These are phyloP conservation scores for Clausena lansium DNA, from an alignment of 345 rosid genomes.

Conservation along the genomic window DNA sequence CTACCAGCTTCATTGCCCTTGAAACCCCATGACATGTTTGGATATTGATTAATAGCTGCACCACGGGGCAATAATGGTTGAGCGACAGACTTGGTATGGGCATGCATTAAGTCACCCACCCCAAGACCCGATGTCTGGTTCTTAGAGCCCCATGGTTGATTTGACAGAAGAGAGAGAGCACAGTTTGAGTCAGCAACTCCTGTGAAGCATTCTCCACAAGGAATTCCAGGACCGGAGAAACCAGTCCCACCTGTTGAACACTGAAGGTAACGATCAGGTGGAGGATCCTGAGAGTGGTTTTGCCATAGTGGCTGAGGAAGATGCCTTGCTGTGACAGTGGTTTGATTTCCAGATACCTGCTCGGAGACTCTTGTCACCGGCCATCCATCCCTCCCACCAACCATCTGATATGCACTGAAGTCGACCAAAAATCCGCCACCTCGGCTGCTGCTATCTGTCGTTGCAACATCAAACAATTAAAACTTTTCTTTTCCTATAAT, in stretches of 20 bases:
- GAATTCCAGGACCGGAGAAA: slow-evolving; percentile 44
- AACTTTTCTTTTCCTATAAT: background rate
- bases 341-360: slow-evolving; percentile 25
- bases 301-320: slow-evolving; percentile 41
- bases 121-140: slow-evolving; percentile 37
- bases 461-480: slow-evolving; percentile 1
- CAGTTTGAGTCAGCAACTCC: slow-evolving; percentile 68
- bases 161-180: slow-evolving; percentile 99
- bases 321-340: slow-evolving; percentile 29
- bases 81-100: slow-evolving; percentile 45
- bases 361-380: slow-evolving; percentile 32
- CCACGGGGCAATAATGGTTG: slow-evolving; percentile 46
- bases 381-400: slow-evolving; percentile 41
- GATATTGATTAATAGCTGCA: slow-evolving; percentile 40
- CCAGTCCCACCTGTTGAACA: slow-evolving; percentile 51
- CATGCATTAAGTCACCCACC: slow-evolving; percentile 33
- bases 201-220: slow-evolving; percentile 65
- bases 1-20: slow-evolving; percentile 42
- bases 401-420: slow-evolving; percentile 48
- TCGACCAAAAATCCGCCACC: slow-evolving; percentile 56
- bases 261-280: slow-evolving; percentile 47
- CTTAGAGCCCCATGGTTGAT: slow-evolving; percentile 62
- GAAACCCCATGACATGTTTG: slow-evolving; percentile 53
- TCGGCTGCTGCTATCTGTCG: slow-evolving; percentile 48
- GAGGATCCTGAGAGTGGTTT: slow-evolving; percentile 43